Base-by-base conservation (phyloP, 805 yeast species). In the Suhomyces sp. region DNA sequence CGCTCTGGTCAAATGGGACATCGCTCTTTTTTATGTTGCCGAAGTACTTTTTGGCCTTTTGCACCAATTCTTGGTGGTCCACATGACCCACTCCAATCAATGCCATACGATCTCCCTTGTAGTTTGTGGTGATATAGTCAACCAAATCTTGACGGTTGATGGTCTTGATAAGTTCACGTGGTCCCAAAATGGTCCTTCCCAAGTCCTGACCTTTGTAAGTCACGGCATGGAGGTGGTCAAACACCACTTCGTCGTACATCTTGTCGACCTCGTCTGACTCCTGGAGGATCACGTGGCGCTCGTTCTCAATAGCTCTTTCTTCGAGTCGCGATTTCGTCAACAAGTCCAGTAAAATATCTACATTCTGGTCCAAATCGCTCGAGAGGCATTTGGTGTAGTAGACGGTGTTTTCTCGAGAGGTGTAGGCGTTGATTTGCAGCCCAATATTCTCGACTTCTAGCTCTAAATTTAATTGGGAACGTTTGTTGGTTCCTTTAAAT, bases 221-320 rank as follows among this genome's bases (percentile, higher is more conserved):
- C 31, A 91, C 89, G 45, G 96, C 91, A 72, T 94, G 99, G 50
- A 94, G 75, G 69, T 96, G 96, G 71, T 94, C 99, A 69, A 94
- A 94, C 8, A 94, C 96, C 35, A 94, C 98, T 71, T 94, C 99
- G 68, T 94, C 99, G 67, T 90, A 89, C 96, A 90, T 91, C 75
- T 92, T 93, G 71, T 93, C 98, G 53, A 94, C 97, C 72, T 94
- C 98, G 71, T 94, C 98, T 60, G 94, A 83, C 73, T 94, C 99
- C 69, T 97, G 88, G 54, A 94, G 83, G 58, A 94, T 94, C 24
- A 94, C 99, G 55, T 93, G 96, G 62, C 98, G 84, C 73, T 94
- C 99, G 63, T 93, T 87, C 71, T 94, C 97, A 49, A 94, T 87
- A 31, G 98, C 97, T 49, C 76, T 65, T 52, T 83, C 83, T 51